Conservation (phyloP, 306 rosid species). For the Leucaena leucocephala region DNA sequence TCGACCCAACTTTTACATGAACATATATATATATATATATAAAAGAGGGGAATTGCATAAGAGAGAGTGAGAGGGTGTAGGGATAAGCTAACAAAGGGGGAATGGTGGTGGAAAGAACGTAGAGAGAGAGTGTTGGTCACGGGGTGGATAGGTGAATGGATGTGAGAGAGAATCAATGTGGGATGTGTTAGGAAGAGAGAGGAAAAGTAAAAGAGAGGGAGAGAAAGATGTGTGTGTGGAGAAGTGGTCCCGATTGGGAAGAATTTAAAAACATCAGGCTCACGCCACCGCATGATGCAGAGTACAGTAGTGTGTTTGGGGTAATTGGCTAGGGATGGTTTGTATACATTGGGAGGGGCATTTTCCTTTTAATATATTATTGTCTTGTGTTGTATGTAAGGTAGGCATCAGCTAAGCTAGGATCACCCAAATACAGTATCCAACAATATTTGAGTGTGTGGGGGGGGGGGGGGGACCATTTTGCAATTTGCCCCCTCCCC, state of each 20-base stretch:
- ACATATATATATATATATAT: too few species aligned
- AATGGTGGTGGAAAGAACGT: neutral
- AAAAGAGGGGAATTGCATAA: neutral
- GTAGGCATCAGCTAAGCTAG: conserved; percentile 44
- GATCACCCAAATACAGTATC: neutral
- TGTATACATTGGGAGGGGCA: neutral
- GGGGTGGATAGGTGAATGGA: neutral
- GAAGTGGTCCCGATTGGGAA: conserved; percentile 50
- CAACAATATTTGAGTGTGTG: neutral
- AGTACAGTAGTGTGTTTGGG: too few species aligned
- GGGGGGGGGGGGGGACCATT: conserved; percentile 1
- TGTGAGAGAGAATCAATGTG: neutral
- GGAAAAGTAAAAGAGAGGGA: conserved; percentile 41
- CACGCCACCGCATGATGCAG: conserved; percentile 64
- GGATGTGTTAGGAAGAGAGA: conserved; percentile 22
- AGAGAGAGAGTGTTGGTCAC: conserved; percentile 27
- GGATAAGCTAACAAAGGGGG: neutral
- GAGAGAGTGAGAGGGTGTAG: neutral
- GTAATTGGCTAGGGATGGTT: conserved; percentile 37
- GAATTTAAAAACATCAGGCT: conserved; percentile 64
- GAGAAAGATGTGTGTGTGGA: conserved; percentile 15
- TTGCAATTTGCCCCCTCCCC: neutral
- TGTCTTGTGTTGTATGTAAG: conserved; percentile 32
- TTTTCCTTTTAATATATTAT: neutral
- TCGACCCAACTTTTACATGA: neutral